Evolutionary conservation across 169 alveolate genomes (phyloP), one percentile per base, ranked within the genome.

Genomic region (Eimeria praecox): DNA sequence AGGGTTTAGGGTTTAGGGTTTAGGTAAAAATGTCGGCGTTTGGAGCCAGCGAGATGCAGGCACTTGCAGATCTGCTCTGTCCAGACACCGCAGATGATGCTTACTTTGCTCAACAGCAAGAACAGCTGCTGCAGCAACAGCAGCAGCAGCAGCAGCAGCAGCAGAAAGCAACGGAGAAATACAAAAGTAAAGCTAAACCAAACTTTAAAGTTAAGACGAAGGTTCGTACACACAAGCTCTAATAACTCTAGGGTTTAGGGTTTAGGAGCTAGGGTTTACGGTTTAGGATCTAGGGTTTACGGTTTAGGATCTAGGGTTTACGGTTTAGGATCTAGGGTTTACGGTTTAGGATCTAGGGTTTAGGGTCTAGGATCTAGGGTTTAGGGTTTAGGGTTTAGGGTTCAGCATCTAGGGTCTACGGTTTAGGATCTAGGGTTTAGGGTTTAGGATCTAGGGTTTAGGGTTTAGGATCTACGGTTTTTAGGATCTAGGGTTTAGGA

Each of bases 1-100:
- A 59, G 69, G 69, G 69, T 59, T 59, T 59, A 52, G 2, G 24
- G 62, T 20, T 2, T 0, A 77, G 87, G 87, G 87, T 30, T 44
- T 77, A 6, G 8, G 33, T 10, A 77, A 30, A 77, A 42, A 82
- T 82, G 90, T 71, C 22, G n/a, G 38, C 62, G 38, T 30, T 82
- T 44, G 90, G 90, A n/a, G 73, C 69, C 49, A 82, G 33, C 49
- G 56, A 82, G 20, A 82, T 82, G 40, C 73, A n/a, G 90, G 90
- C 90, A 44, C 71, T 82, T 46, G 90, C 90, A 3, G 90, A 82
- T 16, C 90, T 82, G 90, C 69, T 82, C 42, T 82, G 90, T 44
- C 90, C 90, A 46, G 90, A 82, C 73, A 52, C 90, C 42, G 90
- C 38, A n/a, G 69, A 82, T 27, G 40, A 22, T 24, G 71, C 52